Evolutionary conservation across 257 asterid genomes (phyloP), one percentile per base, ranked within the genome.

Genomic region (Nicotiana noctiflora): DNA sequence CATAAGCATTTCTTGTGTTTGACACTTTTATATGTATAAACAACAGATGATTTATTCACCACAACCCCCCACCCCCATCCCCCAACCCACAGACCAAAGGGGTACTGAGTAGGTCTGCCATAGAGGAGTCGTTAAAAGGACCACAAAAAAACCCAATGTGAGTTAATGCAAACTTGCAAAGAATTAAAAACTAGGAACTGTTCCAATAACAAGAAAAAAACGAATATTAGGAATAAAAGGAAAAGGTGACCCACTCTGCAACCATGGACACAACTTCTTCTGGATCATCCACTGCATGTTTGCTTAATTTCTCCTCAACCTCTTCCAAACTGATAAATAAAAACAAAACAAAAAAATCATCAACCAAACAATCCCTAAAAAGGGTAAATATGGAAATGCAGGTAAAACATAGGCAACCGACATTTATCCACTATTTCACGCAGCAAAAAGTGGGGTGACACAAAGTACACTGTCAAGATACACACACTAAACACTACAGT

Each of bases 211-310:
- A 80, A 85, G 13, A 37, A 52, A 40, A 76, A 60, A 77, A 57
- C 17, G 14, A 57, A 49, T n/a, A 32, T 32, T 32, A 27, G 27
- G 29, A 9, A 80, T 67, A 17, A 6, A 37, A 79, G 44, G 79
- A 72, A 83, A 82, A 27, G 44, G 82, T 63, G 68, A 86, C 98
- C 87, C 86, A 94, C 98, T 90, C 90, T 55, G 88, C 95, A 86
- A 94, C 98, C 95, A 93, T 89, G 83, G 92, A 83, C 59, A 90
- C 97, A 85, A 93, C 91, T 86, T 87, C 94, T 84, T 93, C 98
- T 46, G 98, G 98, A 84, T 94, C 91, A 80, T 83, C 93, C 83
- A 94, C 94, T 18, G 98, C 96, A 83, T 92, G 96, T 79, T 86
- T 91, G 86, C 83, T 90, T 86, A 89, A 83, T 75, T 84, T 88